Evolutionary conservation across 768 basidiomycete genomes (phyloP), one percentile per base, ranked within the genome.

Genomic region (Rhizopogon salebrosus): DNA sequence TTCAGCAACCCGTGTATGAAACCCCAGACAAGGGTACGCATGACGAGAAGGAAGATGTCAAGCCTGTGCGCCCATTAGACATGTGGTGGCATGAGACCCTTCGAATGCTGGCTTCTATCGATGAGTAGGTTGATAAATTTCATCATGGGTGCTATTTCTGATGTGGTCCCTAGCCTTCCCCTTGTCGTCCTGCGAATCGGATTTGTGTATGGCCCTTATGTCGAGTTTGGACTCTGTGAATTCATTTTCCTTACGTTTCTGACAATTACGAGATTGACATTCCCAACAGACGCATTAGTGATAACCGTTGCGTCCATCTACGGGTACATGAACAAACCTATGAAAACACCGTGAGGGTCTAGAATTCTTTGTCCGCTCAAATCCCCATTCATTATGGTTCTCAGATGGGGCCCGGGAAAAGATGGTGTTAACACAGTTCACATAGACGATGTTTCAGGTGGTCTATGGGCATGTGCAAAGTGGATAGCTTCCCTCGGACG

Each of bases 41-140:
- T 55, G 74, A 81, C 49, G 92, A 92, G 72, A 85, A 83, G 64
- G 85, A 88, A 41, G 83, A 86, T 52, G 69, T 84, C 43, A 87
- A 87, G 62, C 90, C 92, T 10, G 69, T 73, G 18, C 85, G 83
- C 41, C 78, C 82, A 6, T 69, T 84, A 54, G 91, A 92, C 16
- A 81, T 74, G 16, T 94, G 92, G 92, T 93, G 90, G 89, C 92
- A 94, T 59, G 92, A 93, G 72, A 82, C 87, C 1, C 72, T 89
- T 23, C 79, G 91, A 31, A 80, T 80, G 64, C 65, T 93, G 55
- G 88, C 84, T 20, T 81, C 83, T 5, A 89, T 92, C 52, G 74
- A 82, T 56, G 80, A 82, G 90, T 91, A 61, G 51, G 78, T 70
- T 51, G 20, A 13, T 11, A 41, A 53, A 18, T 46, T 24, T 7